These are phyloP conservation scores for Coniella lustricola DNA, from an alignment of 2,329 filamentous ascomycete genomes.

Conservation along the genomic window DNA sequence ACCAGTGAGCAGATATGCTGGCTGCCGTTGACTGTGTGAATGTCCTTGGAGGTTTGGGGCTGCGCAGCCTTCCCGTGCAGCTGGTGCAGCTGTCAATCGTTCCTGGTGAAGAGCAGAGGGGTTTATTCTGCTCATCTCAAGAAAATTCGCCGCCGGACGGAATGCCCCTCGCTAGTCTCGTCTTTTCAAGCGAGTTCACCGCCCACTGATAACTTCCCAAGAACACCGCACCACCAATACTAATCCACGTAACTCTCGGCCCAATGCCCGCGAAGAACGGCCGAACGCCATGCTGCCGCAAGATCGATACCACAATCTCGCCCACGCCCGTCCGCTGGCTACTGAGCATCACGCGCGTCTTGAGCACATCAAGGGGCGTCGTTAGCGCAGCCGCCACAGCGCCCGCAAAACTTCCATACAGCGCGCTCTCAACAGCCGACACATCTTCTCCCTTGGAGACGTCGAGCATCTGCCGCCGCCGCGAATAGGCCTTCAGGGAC, in stretches of 20 bases:
- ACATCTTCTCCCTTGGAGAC: conserved; percentile 36
- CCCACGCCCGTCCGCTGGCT: conserved; percentile 55
- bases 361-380: conserved; percentile 91
- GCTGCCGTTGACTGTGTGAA: too few species aligned
- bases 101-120: too few species aligned
- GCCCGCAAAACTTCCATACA: conserved; percentile 79
- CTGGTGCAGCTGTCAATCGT: too few species aligned
- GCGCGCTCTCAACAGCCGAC: conserved; percentile 68
- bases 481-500: conserved; percentile 67
- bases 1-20: too few species aligned
- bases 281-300: conserved; percentile 53
- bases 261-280: conserved; percentile 72
- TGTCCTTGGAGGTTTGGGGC: too few species aligned
- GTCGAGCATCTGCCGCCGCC: conserved; percentile 25
- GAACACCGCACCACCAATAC: conserved; percentile 88
- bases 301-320: conserved; percentile 56
- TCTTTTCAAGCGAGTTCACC: conserved; percentile 61
- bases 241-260: conserved; percentile 90
- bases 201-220: conserved; percentile 88
- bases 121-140: too few species aligned
- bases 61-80: too few species aligned
- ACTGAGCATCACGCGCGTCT: conserved; percentile 93
- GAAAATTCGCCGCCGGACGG: too few species aligned
- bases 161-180: not conserved
- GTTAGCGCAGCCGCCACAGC: conserved; percentile 81